Percentiles rank a stretch among this genome's conserved stretches.
Evolutionary conservation across 2,329 filamentous ascomycete genomes (phyloP).

Genomic region (Xylariaceae sp.): DNA sequence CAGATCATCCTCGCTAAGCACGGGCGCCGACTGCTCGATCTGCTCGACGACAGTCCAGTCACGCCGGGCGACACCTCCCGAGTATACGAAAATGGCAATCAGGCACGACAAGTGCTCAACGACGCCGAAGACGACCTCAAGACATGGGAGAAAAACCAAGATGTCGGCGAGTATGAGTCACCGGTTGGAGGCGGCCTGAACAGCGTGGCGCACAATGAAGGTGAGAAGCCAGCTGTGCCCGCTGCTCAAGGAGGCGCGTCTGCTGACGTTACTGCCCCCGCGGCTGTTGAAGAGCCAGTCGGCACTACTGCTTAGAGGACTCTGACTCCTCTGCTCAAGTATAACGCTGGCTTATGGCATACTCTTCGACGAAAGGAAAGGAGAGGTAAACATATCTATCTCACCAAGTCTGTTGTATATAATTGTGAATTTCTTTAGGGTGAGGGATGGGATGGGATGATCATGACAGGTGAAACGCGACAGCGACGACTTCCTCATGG

Average conservation of each 20-base stretch:
- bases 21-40: constrained; percentile 75
- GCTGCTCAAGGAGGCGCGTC: constrained; percentile 7
- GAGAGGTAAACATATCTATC: too few species aligned
- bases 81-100: constrained; percentile 61
- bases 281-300: constrained; percentile 13
- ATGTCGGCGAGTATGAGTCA: constrained; percentile 6
- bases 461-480: too few species aligned
- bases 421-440: too few species aligned
- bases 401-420: too few species aligned
- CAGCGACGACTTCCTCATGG: too few species aligned
- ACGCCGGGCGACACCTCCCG: constrained; percentile 76
- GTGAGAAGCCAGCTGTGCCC: constrained; percentile 14
- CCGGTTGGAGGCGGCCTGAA: neutral
- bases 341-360: too few species aligned
- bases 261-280: constrained; percentile 10
- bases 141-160: constrained; percentile 53
- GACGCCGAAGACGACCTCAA: constrained; percentile 87
- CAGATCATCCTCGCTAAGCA: constrained; percentile 92
- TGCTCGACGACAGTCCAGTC: constrained; percentile 85
- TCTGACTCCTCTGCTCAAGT: too few species aligned
- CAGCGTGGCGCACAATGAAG: constrained; percentile 9
- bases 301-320: too few species aligned
- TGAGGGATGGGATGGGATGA: too few species aligned
- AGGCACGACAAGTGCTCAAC: constrained; percentile 81
- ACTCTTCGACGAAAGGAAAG: too few species aligned